Evolutionary conservation across 768 basidiomycete species (phyloP).

Genomic region (Kwoniella mangroviensis): DNA sequence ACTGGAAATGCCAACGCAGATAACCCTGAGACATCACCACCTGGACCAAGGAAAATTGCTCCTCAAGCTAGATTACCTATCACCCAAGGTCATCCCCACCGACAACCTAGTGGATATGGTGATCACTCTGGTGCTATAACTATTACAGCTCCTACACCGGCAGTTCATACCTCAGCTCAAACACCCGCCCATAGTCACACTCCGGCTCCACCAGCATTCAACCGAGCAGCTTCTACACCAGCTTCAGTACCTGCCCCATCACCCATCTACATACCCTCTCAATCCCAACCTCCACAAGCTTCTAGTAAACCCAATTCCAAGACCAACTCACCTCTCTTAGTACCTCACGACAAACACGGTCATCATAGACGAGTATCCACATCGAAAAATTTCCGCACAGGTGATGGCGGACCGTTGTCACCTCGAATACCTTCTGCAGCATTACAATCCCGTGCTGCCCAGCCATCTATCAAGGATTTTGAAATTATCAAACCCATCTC

Average conservation of each 20-base stretch:
- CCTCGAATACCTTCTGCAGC: slow-evolving; percentile 81
- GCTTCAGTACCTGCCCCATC: slow-evolving; percentile 16
- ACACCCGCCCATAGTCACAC: slow-evolving; percentile 6
- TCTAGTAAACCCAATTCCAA: slow-evolving; percentile 13
- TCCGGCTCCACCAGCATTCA: slow-evolving; percentile 7
- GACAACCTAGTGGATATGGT: slow-evolving; percentile 28
- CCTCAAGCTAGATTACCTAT: slow-evolving; percentile 53
- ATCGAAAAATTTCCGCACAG: slow-evolving; percentile 37
- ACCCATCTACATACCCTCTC: slow-evolving; percentile 5
- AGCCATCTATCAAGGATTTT: slow-evolving; percentile 97
- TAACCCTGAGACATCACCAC: slow-evolving; percentile 42
- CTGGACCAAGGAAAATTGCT: slow-evolving; percentile 50
- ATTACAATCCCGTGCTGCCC: slow-evolving; percentile 75
- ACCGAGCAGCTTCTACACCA: slow-evolving; percentile 5
- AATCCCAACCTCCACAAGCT: not conserved
- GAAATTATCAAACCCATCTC: slow-evolving; percentile 99
- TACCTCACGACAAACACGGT: slow-evolving; percentile 30
- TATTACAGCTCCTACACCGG: slow-evolving; percentile 24
- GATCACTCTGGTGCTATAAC: slow-evolving; percentile 9
- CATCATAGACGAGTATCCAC: slow-evolving; percentile 46
- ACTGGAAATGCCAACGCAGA: slow-evolving; percentile 45
- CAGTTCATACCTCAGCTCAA: slow-evolving; percentile 8
- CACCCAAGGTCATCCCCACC: slow-evolving; percentile 48
- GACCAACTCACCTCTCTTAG: slow-evolving; percentile 33
- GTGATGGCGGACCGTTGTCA: slow-evolving; percentile 68